Percentiles rank a stretch among this genome's conserved stretches.
These are phyloP conservation scores for Thelonectria discophora DNA, from an alignment of 2,329 filamentous ascomycete genomes.

Conservation along the genomic window DNA sequence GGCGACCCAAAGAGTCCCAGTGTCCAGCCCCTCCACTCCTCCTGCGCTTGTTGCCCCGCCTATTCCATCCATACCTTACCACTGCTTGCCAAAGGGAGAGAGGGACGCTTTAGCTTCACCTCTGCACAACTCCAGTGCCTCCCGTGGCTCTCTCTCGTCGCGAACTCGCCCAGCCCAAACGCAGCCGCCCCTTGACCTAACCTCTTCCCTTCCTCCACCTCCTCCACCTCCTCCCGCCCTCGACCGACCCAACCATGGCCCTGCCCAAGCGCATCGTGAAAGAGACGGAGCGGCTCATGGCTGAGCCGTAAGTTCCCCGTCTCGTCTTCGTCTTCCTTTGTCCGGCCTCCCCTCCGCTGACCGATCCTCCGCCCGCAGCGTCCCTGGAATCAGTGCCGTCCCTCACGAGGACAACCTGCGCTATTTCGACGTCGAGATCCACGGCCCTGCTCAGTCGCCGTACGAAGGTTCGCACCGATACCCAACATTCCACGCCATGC, in stretches of 20 bases:
- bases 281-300: slow-evolving; percentile 96
- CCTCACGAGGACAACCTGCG: slow-evolving; percentile 97
- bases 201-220: no score
- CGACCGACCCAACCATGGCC: slow-evolving; percentile 61
- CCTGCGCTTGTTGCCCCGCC: background rate
- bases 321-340: slow-evolving; percentile 15
- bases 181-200: background rate
- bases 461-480: slow-evolving; percentile 79
- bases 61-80: background rate
- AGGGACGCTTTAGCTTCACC: background rate
- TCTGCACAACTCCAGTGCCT: background rate
- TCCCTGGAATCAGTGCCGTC: slow-evolving; percentile 93
- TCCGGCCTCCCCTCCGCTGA: slow-evolving; percentile 26
- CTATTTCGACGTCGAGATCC: slow-evolving; percentile 98
- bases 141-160: background rate
- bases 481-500: background rate
- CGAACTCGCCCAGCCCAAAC: background rate
- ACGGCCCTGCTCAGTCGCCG: slow-evolving; percentile 89
- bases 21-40: slow-evolving; percentile 1
- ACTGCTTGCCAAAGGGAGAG: background rate
- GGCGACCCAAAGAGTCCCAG: background rate
- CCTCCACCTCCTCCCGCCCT: background rate
- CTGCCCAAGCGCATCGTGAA: slow-evolving; percentile 98
- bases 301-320: slow-evolving; percentile 78
- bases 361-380: slow-evolving; percentile 60